Conservation (phyloP, 768 basidiomycete species). For the Kwoniella bestiolae region DNA sequence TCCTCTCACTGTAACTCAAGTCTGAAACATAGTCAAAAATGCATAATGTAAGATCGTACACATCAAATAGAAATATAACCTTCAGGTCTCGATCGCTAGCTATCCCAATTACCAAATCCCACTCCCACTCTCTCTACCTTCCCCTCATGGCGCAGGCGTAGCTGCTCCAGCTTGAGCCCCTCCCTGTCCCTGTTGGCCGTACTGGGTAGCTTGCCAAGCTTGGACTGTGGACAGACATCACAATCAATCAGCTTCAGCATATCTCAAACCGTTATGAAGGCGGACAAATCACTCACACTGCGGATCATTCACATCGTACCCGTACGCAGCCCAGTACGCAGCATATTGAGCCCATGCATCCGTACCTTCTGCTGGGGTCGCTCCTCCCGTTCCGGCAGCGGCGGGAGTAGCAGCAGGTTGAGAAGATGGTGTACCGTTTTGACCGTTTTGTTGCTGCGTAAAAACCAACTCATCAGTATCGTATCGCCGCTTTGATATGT, state of each 20-base stretch:
- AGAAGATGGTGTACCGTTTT: slow-evolving; percentile 25
- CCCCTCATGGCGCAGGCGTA: slow-evolving; percentile 15
- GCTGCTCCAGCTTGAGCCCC: slow-evolving; percentile 26
- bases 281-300: slow-evolving; percentile 47
- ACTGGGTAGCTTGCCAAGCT: slow-evolving; percentile 53
- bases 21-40: slow-evolving; percentile 6
- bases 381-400: slow-evolving; percentile 30
- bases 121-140: neutral
- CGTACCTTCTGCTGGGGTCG: slow-evolving; percentile 40
- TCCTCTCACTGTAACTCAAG: no score
- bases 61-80: neutral
- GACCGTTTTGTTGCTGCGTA: slow-evolving; percentile 31
- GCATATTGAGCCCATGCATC: slow-evolving; percentile 52
- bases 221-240: slow-evolving; percentile 49
- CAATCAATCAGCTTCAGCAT: slow-evolving; percentile 4
- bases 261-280: neutral
- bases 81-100: no score
- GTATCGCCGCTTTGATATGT: no score
- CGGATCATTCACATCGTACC: slow-evolving; percentile 56
- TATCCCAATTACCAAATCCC: neutral
- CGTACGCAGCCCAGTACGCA: slow-evolving; percentile 56
- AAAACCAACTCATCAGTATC: neutral
- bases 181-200: slow-evolving; percentile 41
- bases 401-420: slow-evolving; percentile 31
- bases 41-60: neutral